Conservation (phyloP, 1,139 yeast species). For the Lodderomyces pseudojiufengensis region DNA sequence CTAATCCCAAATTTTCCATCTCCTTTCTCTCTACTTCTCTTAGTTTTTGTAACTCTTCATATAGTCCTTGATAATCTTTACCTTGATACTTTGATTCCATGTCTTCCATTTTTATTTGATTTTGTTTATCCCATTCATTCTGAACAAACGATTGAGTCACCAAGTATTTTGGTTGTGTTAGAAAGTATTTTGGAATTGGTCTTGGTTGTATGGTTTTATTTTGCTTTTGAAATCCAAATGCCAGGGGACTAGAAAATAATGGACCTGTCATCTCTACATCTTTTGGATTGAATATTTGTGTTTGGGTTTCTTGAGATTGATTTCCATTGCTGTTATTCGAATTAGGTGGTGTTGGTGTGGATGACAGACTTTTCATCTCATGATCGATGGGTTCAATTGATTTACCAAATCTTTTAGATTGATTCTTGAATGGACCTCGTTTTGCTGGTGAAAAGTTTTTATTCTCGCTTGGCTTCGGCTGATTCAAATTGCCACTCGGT, state of each 20-base stretch:
- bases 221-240: conserved; percentile 25
- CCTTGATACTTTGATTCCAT: conserved; percentile 34
- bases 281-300: conserved; percentile 20
- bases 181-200: conserved; percentile 35
- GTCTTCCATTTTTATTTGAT: conserved; percentile 37
- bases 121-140: conserved; percentile 39
- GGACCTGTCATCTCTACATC: conserved; percentile 29
- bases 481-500: conserved; percentile 14
- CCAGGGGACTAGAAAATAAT: conserved; percentile 24
- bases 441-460: not conserved
- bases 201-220: conserved; percentile 17
- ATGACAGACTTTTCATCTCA: no score
- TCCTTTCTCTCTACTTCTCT: conserved; percentile 71
- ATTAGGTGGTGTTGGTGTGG: not conserved
- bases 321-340: not conserved
- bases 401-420: no score
- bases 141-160: conserved; percentile 33
- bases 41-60: conserved; percentile 60
- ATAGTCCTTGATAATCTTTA: conserved; percentile 40
- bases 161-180: conserved; percentile 36
- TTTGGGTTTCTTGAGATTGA: conserved; percentile 7
- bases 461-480: not conserved
- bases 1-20: conserved; percentile 81
- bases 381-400: no score
- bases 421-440: not conserved